phyloP scores from a whole-genome alignment of 2,329 filamentous ascomycete species.

The Colletotrichum orbiculare region DNA sequence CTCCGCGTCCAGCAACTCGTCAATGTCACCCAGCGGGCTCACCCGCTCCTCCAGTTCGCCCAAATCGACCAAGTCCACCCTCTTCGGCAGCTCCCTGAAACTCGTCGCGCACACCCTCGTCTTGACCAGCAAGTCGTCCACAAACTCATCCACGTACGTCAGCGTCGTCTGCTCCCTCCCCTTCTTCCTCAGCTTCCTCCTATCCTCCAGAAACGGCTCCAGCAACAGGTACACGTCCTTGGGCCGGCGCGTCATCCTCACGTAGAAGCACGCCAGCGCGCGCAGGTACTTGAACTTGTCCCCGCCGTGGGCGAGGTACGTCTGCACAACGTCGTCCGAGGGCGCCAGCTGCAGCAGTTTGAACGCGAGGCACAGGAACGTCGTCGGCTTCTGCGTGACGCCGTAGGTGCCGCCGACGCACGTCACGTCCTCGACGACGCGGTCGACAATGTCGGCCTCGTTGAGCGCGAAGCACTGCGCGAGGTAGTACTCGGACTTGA shows the following conservation, averaged over 20 bases:
- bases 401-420: constrained; percentile 93
- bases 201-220: constrained; percentile 85
- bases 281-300: constrained; percentile 88
- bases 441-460: constrained; percentile 83
- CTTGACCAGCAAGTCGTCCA: constrained; percentile 90
- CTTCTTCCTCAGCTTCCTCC: constrained; percentile 83
- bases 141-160: constrained; percentile 89
- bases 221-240: constrained; percentile 83
- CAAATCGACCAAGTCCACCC: constrained; percentile 87
- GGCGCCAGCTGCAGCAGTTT: constrained; percentile 93
- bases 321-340: constrained; percentile 78
- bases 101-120: constrained; percentile 92
- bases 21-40: constrained; percentile 84
- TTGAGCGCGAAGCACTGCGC: constrained; percentile 98
- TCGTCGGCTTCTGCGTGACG: constrained; percentile 84
- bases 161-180: constrained; percentile 79
- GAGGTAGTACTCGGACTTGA: constrained; percentile 97
- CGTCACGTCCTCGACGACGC: constrained; percentile 82
- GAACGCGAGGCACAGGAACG: constrained; percentile 93
- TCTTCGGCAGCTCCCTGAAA: constrained; percentile 88
- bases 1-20: constrained; percentile 74
- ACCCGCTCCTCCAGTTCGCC: constrained; percentile 87
- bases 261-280: constrained; percentile 90
- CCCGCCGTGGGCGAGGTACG: constrained; percentile 82
- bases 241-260: constrained; percentile 86